A percentile compares a stretch with the other conserved stretches of the same genome.
Conservation (phyloP, 2,329 filamentous ascomycete species). For the Knoxdaviesia capensis region DNA sequence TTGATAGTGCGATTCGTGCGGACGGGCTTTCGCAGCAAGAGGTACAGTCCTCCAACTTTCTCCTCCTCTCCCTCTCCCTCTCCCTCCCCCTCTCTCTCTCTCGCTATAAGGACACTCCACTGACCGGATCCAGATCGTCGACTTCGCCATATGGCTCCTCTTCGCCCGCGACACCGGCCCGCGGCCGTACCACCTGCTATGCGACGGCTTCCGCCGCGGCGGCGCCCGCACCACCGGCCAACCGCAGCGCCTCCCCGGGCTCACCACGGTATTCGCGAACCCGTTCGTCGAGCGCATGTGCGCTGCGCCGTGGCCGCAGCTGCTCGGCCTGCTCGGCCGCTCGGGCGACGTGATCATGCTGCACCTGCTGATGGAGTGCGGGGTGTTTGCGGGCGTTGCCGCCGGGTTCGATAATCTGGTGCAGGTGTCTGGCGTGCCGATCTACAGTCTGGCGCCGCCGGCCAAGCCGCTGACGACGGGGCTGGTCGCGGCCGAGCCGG, state of each 20-base stretch:
- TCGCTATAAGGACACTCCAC: slow-evolving; percentile 1
- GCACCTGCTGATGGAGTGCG: slow-evolving; percentile 55
- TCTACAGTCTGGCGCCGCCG: slow-evolving; percentile 23
- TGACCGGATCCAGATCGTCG: slow-evolving; percentile 44
- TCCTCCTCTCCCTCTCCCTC: slow-evolving; percentile 30
- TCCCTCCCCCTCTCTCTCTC: slow-evolving; percentile 1
- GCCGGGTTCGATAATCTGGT: slow-evolving; percentile 44
- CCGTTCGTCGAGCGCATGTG: slow-evolving; percentile 50
- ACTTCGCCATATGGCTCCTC: slow-evolving; percentile 58
- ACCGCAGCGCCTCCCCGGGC: slow-evolving; percentile 36
- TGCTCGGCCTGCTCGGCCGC: slow-evolving; percentile 54
- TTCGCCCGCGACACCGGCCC: slow-evolving; percentile 37
- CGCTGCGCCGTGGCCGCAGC: slow-evolving; percentile 48
- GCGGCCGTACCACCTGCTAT: slow-evolving; percentile 55
- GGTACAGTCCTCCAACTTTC: slow-evolving; percentile 31
- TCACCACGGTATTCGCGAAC: slow-evolving; percentile 47
- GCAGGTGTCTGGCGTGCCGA: slow-evolving; percentile 46
- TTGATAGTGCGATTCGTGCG: no score
- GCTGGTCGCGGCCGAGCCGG: no score
- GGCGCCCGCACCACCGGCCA: slow-evolving; percentile 11
- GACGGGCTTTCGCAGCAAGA: slow-evolving; percentile 15
- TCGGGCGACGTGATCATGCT: slow-evolving; percentile 62
- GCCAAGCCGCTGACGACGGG: no score
- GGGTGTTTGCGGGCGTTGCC: slow-evolving; percentile 48
- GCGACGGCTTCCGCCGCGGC: slow-evolving; percentile 55